A percentile compares a stretch with the other conserved stretches of the same genome.
phyloP scores from a whole-genome alignment of 345 rosid genomes.

The Eucalyptus dawsonii region DNA sequence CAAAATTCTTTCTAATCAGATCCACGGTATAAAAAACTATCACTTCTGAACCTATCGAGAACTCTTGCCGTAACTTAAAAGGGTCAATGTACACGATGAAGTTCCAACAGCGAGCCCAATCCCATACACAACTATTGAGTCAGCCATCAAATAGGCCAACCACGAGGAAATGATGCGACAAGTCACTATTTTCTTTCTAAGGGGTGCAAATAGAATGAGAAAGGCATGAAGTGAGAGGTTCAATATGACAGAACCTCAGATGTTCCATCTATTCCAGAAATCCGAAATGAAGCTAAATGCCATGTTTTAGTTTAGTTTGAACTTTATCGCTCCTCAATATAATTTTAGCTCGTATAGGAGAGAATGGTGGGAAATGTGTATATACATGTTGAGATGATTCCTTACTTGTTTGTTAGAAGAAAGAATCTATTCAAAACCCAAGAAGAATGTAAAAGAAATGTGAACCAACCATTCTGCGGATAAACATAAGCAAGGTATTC shows the following conservation, averaged over 20 bases:
- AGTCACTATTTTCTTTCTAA: fast-evolving
- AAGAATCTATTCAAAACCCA: no score
- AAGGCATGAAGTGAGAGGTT: fast-evolving
- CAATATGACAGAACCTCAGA: no score
- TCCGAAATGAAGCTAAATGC: background rate
- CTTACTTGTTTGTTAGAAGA: fast-evolving
- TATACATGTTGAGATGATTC: no score
- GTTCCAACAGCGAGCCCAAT: no score
- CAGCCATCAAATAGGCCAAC: no score
- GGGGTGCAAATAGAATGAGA: no score
- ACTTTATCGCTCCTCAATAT: background rate
- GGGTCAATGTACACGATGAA: no score
- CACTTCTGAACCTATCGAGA: fast-evolving
- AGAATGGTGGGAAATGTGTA: no score
- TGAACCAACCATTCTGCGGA: fast-evolving
- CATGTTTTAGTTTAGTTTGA: constrained; percentile 52
- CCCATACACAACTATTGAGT: no score
- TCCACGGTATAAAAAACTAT: background rate
- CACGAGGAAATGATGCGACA: fast-evolving
- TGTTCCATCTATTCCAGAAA: background rate
- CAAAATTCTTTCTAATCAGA: background rate
- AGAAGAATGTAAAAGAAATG: fast-evolving
- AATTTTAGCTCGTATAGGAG: background rate
- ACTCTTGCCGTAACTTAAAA: no score
- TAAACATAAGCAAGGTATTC: no score